Base-by-base conservation (phyloP, 495 filamentous ascomycete genomes). In the Penicillium ochrochloron region DNA sequence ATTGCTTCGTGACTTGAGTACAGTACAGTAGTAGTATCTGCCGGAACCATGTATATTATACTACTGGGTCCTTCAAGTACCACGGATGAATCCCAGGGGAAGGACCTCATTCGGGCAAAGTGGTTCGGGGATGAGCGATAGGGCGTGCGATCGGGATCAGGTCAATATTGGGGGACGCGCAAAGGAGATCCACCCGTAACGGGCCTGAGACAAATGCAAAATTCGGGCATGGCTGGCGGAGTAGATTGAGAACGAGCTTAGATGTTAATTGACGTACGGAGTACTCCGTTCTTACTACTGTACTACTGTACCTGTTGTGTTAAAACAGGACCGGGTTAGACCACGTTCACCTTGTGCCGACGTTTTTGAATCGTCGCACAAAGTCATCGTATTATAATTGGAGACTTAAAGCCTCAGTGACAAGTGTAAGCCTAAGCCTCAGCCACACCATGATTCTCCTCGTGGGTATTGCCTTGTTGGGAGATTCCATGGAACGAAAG, bases 401-500 rank as follows among this genome's bases (percentile, higher is more conserved):
- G 53, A 29, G 52, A 21, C 31, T 9, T 17, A 12, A 37, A 9
- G 53, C 50, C 50, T 12, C 33, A 5, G 53, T n/a, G n/a, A n/a
- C n/a, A n/a, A n/a, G n/a, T 10, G 5, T 54, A 15, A 31, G 33
- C 42, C 42, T 8, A 27, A 42, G 41, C 35, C 19, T 48, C 44
- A 48, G 44, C 44, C 44, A 48, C 44, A 48, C 14, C 44, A 48
- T n/a, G 10, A 23, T 17, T 51, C 17, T 31, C 59, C 46, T 60
- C 46, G 59, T 60, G 59, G 33, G 46, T 9, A 17, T 5, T 23
- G 17, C 57, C 27, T 21, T 14, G 19, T 15, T 14, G 56, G 42
- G 12, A 31, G 15, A 14, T 41, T 54, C 60, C 60, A 62, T 62
- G 60, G 50, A 56, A 62, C 37, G 39, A 23, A 50, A 17, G 33